These are phyloP conservation scores for Lodderomyces oxycetoniae DNA, from an alignment of 1,139 yeast genomes.

Conservation along the genomic window DNA sequence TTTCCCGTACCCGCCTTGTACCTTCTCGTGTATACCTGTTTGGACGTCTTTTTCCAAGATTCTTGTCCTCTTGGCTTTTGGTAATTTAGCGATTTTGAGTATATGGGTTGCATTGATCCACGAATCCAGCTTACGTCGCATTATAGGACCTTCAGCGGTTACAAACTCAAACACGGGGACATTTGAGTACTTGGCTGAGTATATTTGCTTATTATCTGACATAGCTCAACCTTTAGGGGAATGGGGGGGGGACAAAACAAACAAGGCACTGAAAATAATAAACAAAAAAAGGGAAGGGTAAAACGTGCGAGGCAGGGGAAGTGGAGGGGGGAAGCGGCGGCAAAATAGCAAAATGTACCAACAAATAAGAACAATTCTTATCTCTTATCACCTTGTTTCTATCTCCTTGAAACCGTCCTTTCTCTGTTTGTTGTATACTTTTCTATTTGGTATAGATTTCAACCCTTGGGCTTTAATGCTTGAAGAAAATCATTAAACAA, in stretches of 20 bases:
- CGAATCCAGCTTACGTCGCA: slow-evolving; percentile 76
- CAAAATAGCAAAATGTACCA: neutral
- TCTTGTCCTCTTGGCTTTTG: slow-evolving; percentile 80
- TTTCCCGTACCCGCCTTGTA: slow-evolving; percentile 93
- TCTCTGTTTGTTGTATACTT: too few relatives aligned
- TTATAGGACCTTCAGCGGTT: slow-evolving; percentile 69
- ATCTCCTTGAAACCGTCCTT: too few relatives aligned
- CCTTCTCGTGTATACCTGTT: slow-evolving; percentile 81
- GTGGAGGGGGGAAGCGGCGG: slow-evolving; percentile 1
- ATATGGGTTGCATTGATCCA: slow-evolving; percentile 93
- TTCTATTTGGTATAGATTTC: too few relatives aligned
- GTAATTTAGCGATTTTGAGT: slow-evolving; percentile 79
- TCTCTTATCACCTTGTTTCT: too few relatives aligned
- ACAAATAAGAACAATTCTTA: too few relatives aligned
- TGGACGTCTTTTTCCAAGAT: slow-evolving; percentile 86
- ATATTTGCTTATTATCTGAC: slow-evolving; percentile 41
- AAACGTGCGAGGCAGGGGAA: neutral
- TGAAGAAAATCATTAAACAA: too few relatives aligned
- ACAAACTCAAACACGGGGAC: slow-evolving; percentile 72
- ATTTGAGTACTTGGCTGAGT: slow-evolving; percentile 77
- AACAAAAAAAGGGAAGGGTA: neutral
- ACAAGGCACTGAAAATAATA: neutral
- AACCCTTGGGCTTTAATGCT: too few relatives aligned
- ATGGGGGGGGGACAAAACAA: neutral
- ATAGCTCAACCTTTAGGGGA: slow-evolving; percentile 15